Conservation (phyloP, 1,284 basidiomycete genomes). For the Trichosporon asahii region DNA sequence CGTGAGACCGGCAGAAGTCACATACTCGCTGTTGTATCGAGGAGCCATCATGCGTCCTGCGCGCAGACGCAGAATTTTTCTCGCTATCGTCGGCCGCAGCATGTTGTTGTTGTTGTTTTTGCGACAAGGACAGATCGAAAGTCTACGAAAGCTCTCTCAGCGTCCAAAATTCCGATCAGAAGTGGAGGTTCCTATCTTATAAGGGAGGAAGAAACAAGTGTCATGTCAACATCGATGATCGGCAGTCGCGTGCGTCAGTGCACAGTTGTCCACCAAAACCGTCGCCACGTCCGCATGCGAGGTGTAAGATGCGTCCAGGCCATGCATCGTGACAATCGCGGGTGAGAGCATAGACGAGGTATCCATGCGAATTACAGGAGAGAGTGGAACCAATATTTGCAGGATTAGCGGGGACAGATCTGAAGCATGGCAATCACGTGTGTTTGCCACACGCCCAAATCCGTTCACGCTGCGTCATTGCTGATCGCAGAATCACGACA, state of each 20-base stretch:
- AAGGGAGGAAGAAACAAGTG: background rate
- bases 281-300: no score
- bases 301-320: no score
- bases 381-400: no score
- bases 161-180: conserved; percentile 3
- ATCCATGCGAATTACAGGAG: no score
- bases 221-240: background rate
- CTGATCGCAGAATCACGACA: background rate
- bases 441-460: background rate
- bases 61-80: conserved; percentile 19
- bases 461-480: conserved; percentile 4
- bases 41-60: background rate
- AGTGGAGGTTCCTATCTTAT: background rate
- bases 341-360: no score
- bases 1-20: background rate
- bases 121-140: background rate
- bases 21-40: conserved; percentile 12
- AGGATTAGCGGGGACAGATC: no score
- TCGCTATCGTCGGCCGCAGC: conserved; percentile 25
- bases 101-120: conserved; percentile 14
- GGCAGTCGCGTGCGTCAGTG: background rate
- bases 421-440: background rate
- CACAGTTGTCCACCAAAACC: no score
- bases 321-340: no score
- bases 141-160: background rate